Evolutionary conservation across 164 flowering plant species (phyloP), one percentile per base, ranked within the genome.

Genomic region (Amborella trichopoda): DNA sequence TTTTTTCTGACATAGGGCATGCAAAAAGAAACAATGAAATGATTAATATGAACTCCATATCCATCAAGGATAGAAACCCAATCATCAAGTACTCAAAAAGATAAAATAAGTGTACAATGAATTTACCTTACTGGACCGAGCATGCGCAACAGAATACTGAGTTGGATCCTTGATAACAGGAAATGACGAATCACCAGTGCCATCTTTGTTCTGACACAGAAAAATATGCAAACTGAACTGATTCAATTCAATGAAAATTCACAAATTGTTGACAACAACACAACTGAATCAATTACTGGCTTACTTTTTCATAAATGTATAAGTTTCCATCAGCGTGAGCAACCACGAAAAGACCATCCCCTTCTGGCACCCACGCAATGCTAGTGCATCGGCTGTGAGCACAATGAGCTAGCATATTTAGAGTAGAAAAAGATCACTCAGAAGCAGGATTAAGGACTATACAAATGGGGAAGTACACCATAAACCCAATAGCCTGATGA

Each of bases 291-390:
- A n/a, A n/a, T n/a, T n/a, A n/a, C 44, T 50, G 27, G 58, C 78
- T 73, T 76, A 74, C 99, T 83, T 82, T 87, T 55, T 91, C 99
- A 69, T 91, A 91, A 23, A 84, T 82, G 26, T 77, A 91, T 68
- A 91, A 51, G 63, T 84, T 91, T 40, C 99, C 99, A 77, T 91
- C 96, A 24, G 85, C 79, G 67, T 91, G 96, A 53, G 86, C 95
- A 72, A 81, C 96, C 58, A 91, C 71, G 59, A 91, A 91, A 62
- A 85, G 49, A 6, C 96, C 95, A 74, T 87, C 94, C 47, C 81
- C 81, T 49, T 80, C 81, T 40, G 96, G 99, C 33, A 82, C 76
- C 99, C 99, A 91, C 14, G 96, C 83, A 62, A 87, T 59, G 62
- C 81, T 68, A 50, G 84, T 78, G 62, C 99, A 91, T 28, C 95